Base-by-base conservation (phyloP, 108 stramenopile species). In the Fistulifera pelliculosa region DNA sequence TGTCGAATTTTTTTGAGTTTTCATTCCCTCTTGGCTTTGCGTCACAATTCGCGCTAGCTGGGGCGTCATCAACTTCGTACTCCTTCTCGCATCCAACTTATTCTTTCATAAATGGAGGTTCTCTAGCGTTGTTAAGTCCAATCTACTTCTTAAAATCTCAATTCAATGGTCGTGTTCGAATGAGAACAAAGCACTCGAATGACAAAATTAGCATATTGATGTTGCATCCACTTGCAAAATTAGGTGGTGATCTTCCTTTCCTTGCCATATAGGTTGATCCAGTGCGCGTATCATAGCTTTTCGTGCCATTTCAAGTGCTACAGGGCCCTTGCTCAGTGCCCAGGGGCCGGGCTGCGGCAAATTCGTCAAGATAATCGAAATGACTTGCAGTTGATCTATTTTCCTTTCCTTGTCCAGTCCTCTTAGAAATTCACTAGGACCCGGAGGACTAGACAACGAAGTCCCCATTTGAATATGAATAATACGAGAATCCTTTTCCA, bases 321-420 rank as follows among this genome's bases (percentile, higher is more conserved):
- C 47, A 25, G 79, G 79, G 4, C 87, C 87, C 67, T 83, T 85
- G 28, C 61, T 52, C 79, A 89, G 77, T 0, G 79, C 70, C 81
- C 79, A 83, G 0, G 87, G 87, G 0, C 87, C 87, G 52, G 83
- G 85, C 31, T 55, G 31, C 0, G 87, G 87, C 1, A 81, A 68
- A 39, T 75, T 75, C 11, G 56, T 47, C 23, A 89, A 70, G 1
- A 71, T 66, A 27, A 89, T 79, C 10, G 81, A 85, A 13, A 89
- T 45, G 13, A 85, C 54, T 25, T 56, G 54, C 14, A 49, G 52
- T 1, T 72, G 69, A 66, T 60, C 47, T 13, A 80, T 38, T 12
- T 69, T 71, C 8, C 48, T 15, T 0, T 80, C 73, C 55, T 77
- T 54, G 41, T 68, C 44, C 2, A 62, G 54, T 3, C 73, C 52